phyloP scores from a whole-genome alignment of 495 filamentous ascomycete genomes.

The Hypoxylon fragiforme region DNA sequence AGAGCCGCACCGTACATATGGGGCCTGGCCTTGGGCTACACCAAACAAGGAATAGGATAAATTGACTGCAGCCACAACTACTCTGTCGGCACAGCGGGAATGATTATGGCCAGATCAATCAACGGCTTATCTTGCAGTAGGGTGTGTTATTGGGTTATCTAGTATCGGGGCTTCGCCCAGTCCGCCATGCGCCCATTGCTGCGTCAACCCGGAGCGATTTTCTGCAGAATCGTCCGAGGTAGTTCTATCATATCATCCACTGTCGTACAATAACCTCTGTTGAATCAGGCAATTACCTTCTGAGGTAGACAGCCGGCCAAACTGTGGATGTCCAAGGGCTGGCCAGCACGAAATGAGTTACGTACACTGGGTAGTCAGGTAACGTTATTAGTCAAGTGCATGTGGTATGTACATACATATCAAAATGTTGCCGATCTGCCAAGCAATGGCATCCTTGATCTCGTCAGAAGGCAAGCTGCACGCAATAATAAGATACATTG shows the following conservation, averaged over 20 bases:
- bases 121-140: conserved; percentile 11
- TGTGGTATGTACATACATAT: conserved; percentile 7
- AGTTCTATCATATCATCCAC: conserved; percentile 12
- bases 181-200: conserved; percentile 6
- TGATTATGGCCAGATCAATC: conserved; percentile 7
- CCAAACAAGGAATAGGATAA: conserved; percentile 18
- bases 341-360: conserved; percentile 5
- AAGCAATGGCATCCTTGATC: conserved; percentile 18
- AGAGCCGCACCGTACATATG: conserved; percentile 30
- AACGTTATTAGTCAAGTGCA: too few species aligned
- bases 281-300: conserved; percentile 2
- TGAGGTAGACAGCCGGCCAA: conserved; percentile 10
- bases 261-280: conserved; percentile 10
- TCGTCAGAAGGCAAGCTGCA: conserved; percentile 27
- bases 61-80: conserved; percentile 22
- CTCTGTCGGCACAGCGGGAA: conserved; percentile 9
- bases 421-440: conserved; percentile 20
- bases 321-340: background rate
- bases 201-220: conserved; percentile 18
- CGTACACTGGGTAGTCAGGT: background rate
- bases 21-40: conserved; percentile 10
- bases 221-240: conserved; percentile 20
- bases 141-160: conserved; percentile 2
- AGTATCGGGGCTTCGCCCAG: conserved; percentile 15
- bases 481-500: too few species aligned